Evolutionary conservation across 163 green algal genomes (phyloP), one percentile per base, ranked within the genome.

Genomic region (Scenedesmus sp.): DNA sequence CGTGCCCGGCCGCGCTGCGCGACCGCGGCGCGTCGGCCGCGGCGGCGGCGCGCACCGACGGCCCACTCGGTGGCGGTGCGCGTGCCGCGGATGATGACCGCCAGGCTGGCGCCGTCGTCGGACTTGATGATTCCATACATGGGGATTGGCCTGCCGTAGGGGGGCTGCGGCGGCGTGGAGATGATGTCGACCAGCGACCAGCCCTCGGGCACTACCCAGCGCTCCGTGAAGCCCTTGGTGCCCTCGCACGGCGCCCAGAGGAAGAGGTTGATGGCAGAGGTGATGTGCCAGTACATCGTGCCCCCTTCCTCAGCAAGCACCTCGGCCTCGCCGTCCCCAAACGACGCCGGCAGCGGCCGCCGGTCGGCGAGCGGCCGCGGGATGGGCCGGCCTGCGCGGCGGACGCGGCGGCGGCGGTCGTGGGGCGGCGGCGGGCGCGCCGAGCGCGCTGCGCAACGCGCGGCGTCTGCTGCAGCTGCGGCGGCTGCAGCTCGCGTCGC

Each of bases 211-310:
- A n/a, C 7, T 22, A 58, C 13, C 50, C 10, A 58, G 50, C 20
- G 50, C 7, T 20, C 26, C 6, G 50, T 9, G 14, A 58, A 58
- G 50, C 50, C 50, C 26, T 14, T 22, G 24, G 50, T 22, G 24
- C 13, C 50, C 26, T 58, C 6, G 50, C 50, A 58, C 20, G 50
- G 50, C 6, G 50, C 50, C 50, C 50, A 58, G 10, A 58, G 50
- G 50, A 58, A 58, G 20, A 58, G 14, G 50, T 58, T 58, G 50
- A 58, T 58, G 20, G 26, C 50, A 18, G 24, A 29, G 50, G 50
- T 58, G 50, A n/a, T 58, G 50, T 58, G 31, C 53, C 53, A 60
- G 53, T 60, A 60, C 10, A 18, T n/a, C 13, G 53, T 60, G 20
- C 53, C 53, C 15, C 20, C 53, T 10, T 60, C 53, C 13, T n/a